A percentile compares a stretch with the other conserved stretches of the same genome.
phyloP scores from a whole-genome alignment of 257 asterid genomes.

The Galeopsis tetrahit region DNA sequence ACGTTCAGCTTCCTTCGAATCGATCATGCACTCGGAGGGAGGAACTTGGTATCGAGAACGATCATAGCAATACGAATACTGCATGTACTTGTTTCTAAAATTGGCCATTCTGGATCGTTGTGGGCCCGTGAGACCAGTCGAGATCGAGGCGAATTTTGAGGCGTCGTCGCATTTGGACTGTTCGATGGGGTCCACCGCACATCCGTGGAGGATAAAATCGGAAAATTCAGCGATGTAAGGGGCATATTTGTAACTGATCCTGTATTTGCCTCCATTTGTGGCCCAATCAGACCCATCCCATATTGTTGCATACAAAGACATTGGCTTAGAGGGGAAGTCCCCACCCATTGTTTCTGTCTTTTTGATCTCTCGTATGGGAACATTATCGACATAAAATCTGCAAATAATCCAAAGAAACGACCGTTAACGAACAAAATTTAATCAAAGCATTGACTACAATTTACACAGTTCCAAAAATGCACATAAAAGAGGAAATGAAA shows the following conservation, averaged over 20 bases:
- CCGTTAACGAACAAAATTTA: conserved; percentile 33
- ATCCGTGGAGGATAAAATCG: conserved; percentile 75
- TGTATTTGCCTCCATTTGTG: conserved; percentile 77
- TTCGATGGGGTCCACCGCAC: conserved; percentile 67
- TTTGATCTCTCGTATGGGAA: conserved; percentile 78
- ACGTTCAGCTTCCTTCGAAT: conserved; percentile 61
- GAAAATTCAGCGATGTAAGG: conserved; percentile 72
- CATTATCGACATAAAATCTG: conserved; percentile 81
- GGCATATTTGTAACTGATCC: conserved; percentile 73
- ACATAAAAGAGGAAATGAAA: conserved; percentile 9
- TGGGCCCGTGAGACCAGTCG: conserved; percentile 43
- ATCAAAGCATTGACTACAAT: conserved; percentile 12
- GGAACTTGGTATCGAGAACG: conserved; percentile 59
- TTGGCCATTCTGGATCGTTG: conserved; percentile 56
- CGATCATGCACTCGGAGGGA: conserved; percentile 57
- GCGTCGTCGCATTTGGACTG: conserved; percentile 47
- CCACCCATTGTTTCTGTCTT: conserved; percentile 77
- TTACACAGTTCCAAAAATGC: conserved; percentile 16
- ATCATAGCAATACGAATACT: conserved; percentile 84
- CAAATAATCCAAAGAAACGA: conserved; percentile 33
- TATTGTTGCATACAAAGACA: conserved; percentile 83
- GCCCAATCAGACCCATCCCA: conserved; percentile 98
- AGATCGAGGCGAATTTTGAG: conserved; percentile 33
- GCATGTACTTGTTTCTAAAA: conserved; percentile 67
- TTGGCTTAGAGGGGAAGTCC: conserved; percentile 86